These are phyloP conservation scores for Hawksworthiomyces lignivorus DNA, from an alignment of 2,329 filamentous ascomycete species.

Conservation along the genomic window DNA sequence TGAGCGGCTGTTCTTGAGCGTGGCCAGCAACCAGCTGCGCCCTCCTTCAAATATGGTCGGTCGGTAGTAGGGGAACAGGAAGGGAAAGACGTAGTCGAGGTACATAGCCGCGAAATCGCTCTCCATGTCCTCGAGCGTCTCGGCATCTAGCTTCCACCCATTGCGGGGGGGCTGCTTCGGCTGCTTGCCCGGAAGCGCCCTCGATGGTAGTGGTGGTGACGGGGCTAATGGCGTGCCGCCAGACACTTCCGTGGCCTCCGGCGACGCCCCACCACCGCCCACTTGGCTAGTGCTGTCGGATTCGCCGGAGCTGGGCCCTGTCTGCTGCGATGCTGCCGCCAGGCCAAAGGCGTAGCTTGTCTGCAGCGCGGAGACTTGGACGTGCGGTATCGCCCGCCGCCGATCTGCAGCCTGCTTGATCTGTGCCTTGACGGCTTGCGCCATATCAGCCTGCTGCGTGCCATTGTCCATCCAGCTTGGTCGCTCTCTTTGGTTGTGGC, in stretches of 20 bases:
- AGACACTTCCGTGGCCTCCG: no score
- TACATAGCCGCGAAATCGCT: constrained; percentile 29
- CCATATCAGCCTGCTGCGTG: not conserved
- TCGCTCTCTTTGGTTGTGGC: not conserved
- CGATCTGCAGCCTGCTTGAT: not conserved
- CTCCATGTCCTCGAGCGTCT: no score
- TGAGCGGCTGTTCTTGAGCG: constrained; percentile 48
- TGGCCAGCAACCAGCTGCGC: constrained; percentile 51
- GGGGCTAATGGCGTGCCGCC: no score
- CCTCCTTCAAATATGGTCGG: constrained; percentile 49
- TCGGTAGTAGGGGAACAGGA: constrained; percentile 56
- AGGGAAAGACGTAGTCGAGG: constrained; percentile 54
- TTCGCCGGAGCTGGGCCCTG: no score
- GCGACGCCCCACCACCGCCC: no score
- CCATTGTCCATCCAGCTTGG: not conserved
- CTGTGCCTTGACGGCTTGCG: not conserved
- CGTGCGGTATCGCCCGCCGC: not conserved
- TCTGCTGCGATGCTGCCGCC: no score
- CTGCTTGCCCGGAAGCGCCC: no score
- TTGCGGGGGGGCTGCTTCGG: no score
- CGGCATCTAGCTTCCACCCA: no score
- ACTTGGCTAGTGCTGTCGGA: no score
- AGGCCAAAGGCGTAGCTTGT: no score
- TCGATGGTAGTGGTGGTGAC: no score
- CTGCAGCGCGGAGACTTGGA: not conserved